Base-by-base conservation (phyloP, 176 grass and related monocot species). In the Puya raimondii region DNA sequence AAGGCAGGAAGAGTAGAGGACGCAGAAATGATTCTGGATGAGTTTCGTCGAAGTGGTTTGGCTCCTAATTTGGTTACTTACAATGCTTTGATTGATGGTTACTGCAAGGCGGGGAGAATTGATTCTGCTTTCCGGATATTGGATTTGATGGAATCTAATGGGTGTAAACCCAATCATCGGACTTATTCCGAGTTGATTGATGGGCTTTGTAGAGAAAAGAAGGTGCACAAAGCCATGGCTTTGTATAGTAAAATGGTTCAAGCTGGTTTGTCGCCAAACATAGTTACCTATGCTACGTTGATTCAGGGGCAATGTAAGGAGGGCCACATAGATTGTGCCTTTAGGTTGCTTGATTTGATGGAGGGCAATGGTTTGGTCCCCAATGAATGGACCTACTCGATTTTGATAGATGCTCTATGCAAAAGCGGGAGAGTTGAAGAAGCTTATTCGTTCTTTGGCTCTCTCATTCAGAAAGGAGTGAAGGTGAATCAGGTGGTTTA, bases 41-140 rank as follows among this genome's bases (percentile, higher is more conserved):
- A 83, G 56, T 80, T 88, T 65, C 61, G 64, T 15, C 22, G 16
- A 22, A 63, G 81, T 20, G 85, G 80, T 63, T 83, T 96, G 73
- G 61, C 72, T 51, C 87, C 91, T 9, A 91, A 86, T 77, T 73
- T 85, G 66, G 87, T 86, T 78, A 83, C 86, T 14, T 91, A 88
- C 80, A 96, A 96, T 79, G 85, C 80, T 2, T 63, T 96, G 75
- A 86, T 96, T 47, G 87, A 91, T 85, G 87, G 87, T 14, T 84
- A 96, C 76, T 96, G 91, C 73, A 91, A 85, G 69, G 67, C 75
- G 4, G 87, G 87, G 25, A 70, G 84, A 48, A 12, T 86, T 67
- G 71, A 91, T 20, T 74, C 51, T 1, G 87, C 87, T 16, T 70
- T 88, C 66, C 63, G 71, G n/a, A 56, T 91, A 57, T 78, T 85